Base-by-base conservation (phyloP, 495 filamentous ascomycete species). In the Neurospora sp. region DNA sequence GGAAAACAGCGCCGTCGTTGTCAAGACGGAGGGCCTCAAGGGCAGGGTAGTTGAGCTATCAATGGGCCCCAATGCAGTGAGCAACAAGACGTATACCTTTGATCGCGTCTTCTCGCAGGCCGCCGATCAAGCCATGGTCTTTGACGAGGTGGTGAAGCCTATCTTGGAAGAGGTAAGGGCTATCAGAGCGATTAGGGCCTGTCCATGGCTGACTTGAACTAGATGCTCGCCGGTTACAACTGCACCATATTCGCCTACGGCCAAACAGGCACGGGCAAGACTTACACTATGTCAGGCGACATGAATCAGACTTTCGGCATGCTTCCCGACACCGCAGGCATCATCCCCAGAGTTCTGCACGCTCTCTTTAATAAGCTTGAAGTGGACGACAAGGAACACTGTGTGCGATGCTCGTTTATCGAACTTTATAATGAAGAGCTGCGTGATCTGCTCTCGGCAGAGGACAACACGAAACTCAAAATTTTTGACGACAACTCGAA, bases 161-260 rank as follows among this genome's bases (percentile, higher is more conserved):
- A 92, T 98, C 59, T 75, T 99, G 69, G 93, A 97, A 74, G 94
- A 99, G 88, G 94, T 97, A 83, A 75, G 87, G 78, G 68, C 44
- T 40, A 6, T 1, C 44, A 8, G 48, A 45, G 1, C 35, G 40
- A 4, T 18, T 0, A 16, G 40, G 69, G 31, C 27, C 2, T 31
- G 48, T 1, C 40, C 7, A 69, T 31, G 41, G 22, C 73, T 76
- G 74, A 77, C 75, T 70, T 72, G 44, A 59, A 18, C 7, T 76
- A 98, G 94, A 97, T 98, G 88, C 87, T 99, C 31, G 86, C 89
- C 37, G 96, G 96, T n/a, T 98, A 92, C 82, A 99, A 99, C 80
- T 99, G 96, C 80, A 99, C 96, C 9, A 97, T 99, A 72, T 99
- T 99, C 79, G 96, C 96, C 68, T 99, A 99, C 80, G 96, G 96